A percentile compares a stretch with the other conserved stretches of the same genome.
Conservation (phyloP, 2,329 filamentous ascomycete genomes). For the Daldinia sp. region DNA sequence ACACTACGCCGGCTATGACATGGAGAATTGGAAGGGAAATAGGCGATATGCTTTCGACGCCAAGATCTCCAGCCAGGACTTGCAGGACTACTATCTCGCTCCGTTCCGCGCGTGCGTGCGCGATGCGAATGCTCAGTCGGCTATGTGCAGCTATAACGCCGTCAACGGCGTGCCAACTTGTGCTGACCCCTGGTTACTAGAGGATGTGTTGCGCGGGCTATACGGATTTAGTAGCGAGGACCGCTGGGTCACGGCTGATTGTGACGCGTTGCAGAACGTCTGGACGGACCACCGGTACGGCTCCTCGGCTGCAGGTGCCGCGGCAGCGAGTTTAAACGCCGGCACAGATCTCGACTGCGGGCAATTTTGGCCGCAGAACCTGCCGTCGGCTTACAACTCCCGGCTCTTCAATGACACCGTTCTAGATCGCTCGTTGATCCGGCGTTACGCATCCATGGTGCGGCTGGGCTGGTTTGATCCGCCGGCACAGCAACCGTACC, state of each 20-base stretch:
- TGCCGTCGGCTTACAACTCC: conserved; percentile 50
- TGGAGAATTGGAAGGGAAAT: conserved; percentile 61
- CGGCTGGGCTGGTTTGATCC: conserved; percentile 70
- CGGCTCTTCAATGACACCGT: conserved; percentile 58
- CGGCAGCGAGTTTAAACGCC: conserved; percentile 53
- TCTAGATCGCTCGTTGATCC: conserved; percentile 62
- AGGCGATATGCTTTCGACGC: conserved; percentile 67
- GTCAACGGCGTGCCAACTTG: conserved; percentile 76
- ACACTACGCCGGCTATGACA: conserved; percentile 69
- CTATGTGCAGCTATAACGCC: conserved; percentile 73
- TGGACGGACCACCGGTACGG: conserved; percentile 59
- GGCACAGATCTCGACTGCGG: conserved; percentile 55
- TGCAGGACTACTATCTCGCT: conserved; percentile 75
- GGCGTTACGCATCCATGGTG: conserved; percentile 67
- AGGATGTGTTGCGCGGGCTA: conserved; percentile 71
- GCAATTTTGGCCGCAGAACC: conserved; percentile 48
- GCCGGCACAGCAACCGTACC: conserved; percentile 59
- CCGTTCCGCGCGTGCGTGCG: conserved; percentile 73
- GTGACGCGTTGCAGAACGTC: conserved; percentile 71
- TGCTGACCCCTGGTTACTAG: conserved; percentile 70
- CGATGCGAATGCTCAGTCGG: conserved; percentile 66
- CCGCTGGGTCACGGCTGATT: conserved; percentile 74
- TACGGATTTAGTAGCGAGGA: conserved; percentile 72
- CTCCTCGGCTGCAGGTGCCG: conserved; percentile 50
- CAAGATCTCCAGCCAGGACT: conserved; percentile 68